Conservation (phyloP, 2,329 filamentous ascomycete species). For the Claviceps quebecensis region DNA sequence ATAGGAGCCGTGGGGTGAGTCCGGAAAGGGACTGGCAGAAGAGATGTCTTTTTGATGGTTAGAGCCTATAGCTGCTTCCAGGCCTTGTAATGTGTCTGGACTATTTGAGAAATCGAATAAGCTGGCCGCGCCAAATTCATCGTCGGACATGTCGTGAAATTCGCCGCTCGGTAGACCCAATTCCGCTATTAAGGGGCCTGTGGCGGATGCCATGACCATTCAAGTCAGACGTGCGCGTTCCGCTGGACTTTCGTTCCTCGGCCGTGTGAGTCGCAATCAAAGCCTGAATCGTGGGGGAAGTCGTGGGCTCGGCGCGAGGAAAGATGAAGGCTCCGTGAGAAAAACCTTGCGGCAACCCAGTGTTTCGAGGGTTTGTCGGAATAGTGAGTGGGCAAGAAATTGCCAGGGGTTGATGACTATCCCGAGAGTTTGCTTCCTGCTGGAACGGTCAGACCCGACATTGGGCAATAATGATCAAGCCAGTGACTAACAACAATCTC, state of each 20-base stretch:
- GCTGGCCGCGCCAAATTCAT: slow-evolving; percentile 19
- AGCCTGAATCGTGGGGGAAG: neutral
- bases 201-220: slow-evolving; percentile 23
- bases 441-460: slow-evolving; percentile 1
- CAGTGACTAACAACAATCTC: neutral
- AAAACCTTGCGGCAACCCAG: neutral
- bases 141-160: slow-evolving; percentile 24
- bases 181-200: slow-evolving; percentile 26
- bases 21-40: slow-evolving; percentile 24
- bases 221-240: slow-evolving; percentile 9
- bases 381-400: neutral
- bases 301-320: neutral
- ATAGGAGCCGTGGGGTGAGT: slow-evolving; percentile 28
- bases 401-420: neutral
- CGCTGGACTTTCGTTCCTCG: slow-evolving; percentile 5
- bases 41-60: slow-evolving; percentile 20
- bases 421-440: neutral
- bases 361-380: neutral
- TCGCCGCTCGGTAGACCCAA: slow-evolving; percentile 23
- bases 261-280: neutral
- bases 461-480: neutral
- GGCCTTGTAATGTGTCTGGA: slow-evolving; percentile 22
- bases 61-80: slow-evolving; percentile 17
- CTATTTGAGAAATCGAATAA: slow-evolving; percentile 23
- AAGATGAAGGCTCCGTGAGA: neutral